Conservation (phyloP, 306 rosid species). For the Geum urbanum region DNA sequence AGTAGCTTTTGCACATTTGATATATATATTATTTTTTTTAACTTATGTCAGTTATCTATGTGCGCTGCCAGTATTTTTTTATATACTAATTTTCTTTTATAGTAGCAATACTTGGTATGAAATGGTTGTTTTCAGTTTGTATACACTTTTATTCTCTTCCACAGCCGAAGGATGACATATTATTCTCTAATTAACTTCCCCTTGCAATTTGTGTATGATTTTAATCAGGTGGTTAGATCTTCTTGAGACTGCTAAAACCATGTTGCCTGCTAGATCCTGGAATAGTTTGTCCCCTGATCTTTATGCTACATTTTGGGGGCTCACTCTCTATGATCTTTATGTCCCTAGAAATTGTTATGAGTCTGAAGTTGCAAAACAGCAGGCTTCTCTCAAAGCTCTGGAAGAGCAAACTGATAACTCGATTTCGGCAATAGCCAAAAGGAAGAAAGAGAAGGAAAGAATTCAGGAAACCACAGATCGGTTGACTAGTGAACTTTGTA, state of each 20-base stretch:
- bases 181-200: not conserved
- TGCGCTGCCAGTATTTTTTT: not conserved
- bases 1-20: not conserved
- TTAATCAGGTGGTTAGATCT: slow-evolving; percentile 79
- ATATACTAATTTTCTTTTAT: not conserved
- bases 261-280: slow-evolving; percentile 97
- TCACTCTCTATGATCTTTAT: slow-evolving; percentile 87
- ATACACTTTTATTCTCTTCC: not conserved
- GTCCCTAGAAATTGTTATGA: slow-evolving; percentile 89
- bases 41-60: not conserved
- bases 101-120: not conserved
- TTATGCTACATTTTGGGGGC: slow-evolving; percentile 97
- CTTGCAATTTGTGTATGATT: slow-evolving; percentile 10
- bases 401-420: slow-evolving; percentile 98
- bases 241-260: slow-evolving; percentile 68
- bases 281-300: slow-evolving; percentile 98
- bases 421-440: slow-evolving; percentile 85
- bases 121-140: not conserved
- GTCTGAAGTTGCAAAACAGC: slow-evolving; percentile 83
- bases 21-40: not conserved
- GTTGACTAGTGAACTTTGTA: slow-evolving; percentile 63
- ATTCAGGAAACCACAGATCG: slow-evolving; percentile 96
- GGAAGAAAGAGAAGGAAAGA: slow-evolving; percentile 98
- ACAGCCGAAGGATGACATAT: not conserved
- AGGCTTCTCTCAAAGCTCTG: slow-evolving; percentile 77